phyloP scores from a whole-genome alignment of 768 basidiomycete species.

The Kwoniella dendrophila region DNA sequence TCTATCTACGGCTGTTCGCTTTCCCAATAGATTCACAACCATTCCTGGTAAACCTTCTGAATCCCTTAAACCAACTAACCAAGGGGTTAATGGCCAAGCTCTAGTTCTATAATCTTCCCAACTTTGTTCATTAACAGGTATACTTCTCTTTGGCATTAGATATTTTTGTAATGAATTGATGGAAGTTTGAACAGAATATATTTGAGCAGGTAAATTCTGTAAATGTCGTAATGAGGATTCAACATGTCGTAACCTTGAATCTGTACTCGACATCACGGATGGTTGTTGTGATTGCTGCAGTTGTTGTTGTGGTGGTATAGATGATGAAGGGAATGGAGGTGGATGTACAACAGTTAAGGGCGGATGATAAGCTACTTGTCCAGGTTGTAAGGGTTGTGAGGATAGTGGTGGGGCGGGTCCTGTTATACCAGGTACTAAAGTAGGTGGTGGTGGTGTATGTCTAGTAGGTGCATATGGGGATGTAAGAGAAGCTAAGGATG shows the following conservation, averaged over 20 bases:
- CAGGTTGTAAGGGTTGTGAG: background rate
- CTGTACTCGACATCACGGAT: slow-evolving; percentile 11
- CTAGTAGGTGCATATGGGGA: slow-evolving; percentile 25
- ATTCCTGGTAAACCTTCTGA: slow-evolving; percentile 38
- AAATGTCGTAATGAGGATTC: slow-evolving; percentile 29
- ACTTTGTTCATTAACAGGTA: slow-evolving; percentile 28
- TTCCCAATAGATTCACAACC: slow-evolving; percentile 41
- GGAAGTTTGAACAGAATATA: slow-evolving; percentile 12
- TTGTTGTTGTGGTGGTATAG: slow-evolving; percentile 5
- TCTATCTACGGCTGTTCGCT: slow-evolving; percentile 33
- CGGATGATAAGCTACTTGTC: slow-evolving; percentile 16
- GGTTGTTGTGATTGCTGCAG: too few species aligned
- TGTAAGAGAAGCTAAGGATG: slow-evolving; percentile 33
- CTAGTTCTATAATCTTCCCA: slow-evolving; percentile 44
- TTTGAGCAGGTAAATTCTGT: slow-evolving; percentile 20
- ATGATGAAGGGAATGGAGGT: slow-evolving; percentile 9
- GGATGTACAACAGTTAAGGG: slow-evolving; percentile 24
- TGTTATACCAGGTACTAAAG: background rate
- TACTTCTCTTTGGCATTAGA: slow-evolving; percentile 4
- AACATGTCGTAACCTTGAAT: slow-evolving; percentile 32
- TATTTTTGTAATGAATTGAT: slow-evolving; percentile 25
- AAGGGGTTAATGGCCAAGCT: slow-evolving; percentile 51
- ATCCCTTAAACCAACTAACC: slow-evolving; percentile 50
- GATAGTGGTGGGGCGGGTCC: slow-evolving; percentile 14
- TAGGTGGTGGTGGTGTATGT: slow-evolving; percentile 25